Conservation (phyloP, 495 filamentous ascomycete species). For the Penicillium herquei region DNA sequence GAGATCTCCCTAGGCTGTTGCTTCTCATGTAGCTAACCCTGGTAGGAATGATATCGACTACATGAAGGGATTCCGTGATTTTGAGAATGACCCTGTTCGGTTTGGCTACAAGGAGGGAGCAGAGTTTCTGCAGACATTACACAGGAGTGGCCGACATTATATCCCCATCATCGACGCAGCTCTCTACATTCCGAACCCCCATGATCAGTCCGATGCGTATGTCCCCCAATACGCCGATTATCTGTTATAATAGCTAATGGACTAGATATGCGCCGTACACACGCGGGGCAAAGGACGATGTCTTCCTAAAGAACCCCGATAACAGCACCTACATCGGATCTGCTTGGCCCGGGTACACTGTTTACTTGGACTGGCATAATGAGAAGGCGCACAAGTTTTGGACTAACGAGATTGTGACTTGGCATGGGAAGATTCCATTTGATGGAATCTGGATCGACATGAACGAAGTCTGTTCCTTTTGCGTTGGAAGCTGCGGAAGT, state of each 20-base stretch:
- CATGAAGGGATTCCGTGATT: conserved; percentile 58
- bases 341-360: conserved; percentile 67
- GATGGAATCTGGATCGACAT: conserved; percentile 66
- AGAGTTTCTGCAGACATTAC: conserved; percentile 62
- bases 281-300: conserved; percentile 60
- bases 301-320: conserved; percentile 64
- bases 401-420: conserved; percentile 62
- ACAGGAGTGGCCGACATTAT: conserved; percentile 67
- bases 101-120: conserved; percentile 52
- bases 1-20: not conserved
- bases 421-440: conserved; percentile 56
- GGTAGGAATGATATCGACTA: conserved; percentile 58
- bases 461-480: conserved; percentile 74
- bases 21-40: conserved; percentile 1
- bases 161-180: conserved; percentile 85
- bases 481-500: conserved; percentile 73
- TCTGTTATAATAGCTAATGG: not conserved
- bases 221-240: conserved; percentile 7
- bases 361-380: conserved; percentile 63
- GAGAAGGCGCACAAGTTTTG: conserved; percentile 64
- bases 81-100: conserved; percentile 52
- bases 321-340: conserved; percentile 60
- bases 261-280: conserved; percentile 61
- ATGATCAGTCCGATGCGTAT: conserved; percentile 66
- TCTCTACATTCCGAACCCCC: conserved; percentile 73